phyloP scores from a whole-genome alignment of 805 yeast genomes.

The Wickerhamiella musiphila region DNA sequence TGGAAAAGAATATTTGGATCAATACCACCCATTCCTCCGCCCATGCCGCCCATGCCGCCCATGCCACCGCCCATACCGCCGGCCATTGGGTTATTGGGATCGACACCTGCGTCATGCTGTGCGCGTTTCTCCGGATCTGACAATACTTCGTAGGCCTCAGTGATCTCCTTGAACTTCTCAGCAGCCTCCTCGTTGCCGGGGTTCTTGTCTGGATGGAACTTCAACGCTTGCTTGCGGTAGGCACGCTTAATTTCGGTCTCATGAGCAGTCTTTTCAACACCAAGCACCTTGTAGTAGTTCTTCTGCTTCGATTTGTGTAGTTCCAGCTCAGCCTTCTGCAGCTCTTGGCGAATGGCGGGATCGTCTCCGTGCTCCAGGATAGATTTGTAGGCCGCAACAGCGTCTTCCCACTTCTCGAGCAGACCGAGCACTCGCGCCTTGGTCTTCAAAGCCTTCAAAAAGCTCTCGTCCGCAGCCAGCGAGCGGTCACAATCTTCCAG shows the following conservation, averaged over 20 bases:
- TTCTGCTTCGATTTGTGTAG: constrained; percentile 25
- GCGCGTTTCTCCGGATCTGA: constrained; percentile 80
- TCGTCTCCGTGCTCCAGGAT: constrained; percentile 25
- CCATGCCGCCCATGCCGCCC: constrained; percentile 44
- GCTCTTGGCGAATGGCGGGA: constrained; percentile 20
- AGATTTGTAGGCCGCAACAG: constrained; percentile 22
- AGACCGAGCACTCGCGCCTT: constrained; percentile 25
- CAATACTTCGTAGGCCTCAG: constrained; percentile 71
- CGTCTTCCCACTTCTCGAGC: constrained; percentile 26
- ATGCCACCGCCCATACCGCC: constrained; percentile 50
- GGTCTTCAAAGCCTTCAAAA: constrained; percentile 39
- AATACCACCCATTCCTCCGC: constrained; percentile 30
- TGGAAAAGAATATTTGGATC: constrained; percentile 23
- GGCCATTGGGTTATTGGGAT: constrained; percentile 24
- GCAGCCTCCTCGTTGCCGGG: constrained; percentile 54
- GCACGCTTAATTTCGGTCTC: constrained; percentile 52
- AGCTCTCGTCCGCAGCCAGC: constrained; percentile 45
- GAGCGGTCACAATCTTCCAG: constrained; percentile 58
- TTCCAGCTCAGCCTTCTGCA: constrained; percentile 26
- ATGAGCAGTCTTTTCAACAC: constrained; percentile 32
- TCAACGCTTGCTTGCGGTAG: constrained; percentile 53
- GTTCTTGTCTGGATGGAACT: constrained; percentile 70
- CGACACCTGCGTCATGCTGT: constrained; percentile 77
- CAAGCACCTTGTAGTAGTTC: constrained; percentile 46
- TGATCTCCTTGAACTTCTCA: constrained; percentile 83